These are phyloP conservation scores for Fragaria ananassa DNA, from an alignment of 306 rosid genomes.

Conservation along the genomic window DNA sequence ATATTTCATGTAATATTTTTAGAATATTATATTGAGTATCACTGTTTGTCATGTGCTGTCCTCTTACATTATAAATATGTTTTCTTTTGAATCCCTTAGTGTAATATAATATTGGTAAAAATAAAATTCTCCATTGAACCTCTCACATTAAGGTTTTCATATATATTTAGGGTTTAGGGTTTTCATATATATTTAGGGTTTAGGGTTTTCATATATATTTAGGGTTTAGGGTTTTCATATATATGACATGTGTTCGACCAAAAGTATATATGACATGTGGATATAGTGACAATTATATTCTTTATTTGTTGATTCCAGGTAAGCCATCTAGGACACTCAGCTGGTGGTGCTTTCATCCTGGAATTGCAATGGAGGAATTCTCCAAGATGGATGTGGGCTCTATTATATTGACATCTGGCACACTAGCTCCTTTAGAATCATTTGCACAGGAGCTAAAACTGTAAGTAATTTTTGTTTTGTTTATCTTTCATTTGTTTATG, in stretches of 20 bases:
- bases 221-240: neutral
- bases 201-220: too few species aligned
- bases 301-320: slow-evolving; percentile 45
- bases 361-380: slow-evolving; percentile 88
- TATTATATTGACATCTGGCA: slow-evolving; percentile 90
- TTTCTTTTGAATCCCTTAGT: neutral
- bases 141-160: neutral
- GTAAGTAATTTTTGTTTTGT: slow-evolving; percentile 39
- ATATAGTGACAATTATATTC: slow-evolving; percentile 20
- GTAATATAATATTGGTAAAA: neutral
- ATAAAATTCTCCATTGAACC: neutral
- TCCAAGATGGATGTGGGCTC: slow-evolving; percentile 65
- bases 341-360: slow-evolving; percentile 99
- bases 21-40: neutral
- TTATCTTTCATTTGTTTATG: slow-evolving; percentile 27
- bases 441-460: slow-evolving; percentile 83
- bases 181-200: too few species aligned
- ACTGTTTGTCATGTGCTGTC: neutral
- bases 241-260: neutral
- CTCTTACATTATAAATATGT: neutral
- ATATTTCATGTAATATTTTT: neutral
- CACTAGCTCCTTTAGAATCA: slow-evolving; percentile 87
- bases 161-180: too few species aligned
- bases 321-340: slow-evolving; percentile 80
- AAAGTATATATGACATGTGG: neutral